These are phyloP conservation scores for Talaromyces sp. DNA, from an alignment of 2,329 filamentous ascomycete genomes.

Conservation along the genomic window DNA sequence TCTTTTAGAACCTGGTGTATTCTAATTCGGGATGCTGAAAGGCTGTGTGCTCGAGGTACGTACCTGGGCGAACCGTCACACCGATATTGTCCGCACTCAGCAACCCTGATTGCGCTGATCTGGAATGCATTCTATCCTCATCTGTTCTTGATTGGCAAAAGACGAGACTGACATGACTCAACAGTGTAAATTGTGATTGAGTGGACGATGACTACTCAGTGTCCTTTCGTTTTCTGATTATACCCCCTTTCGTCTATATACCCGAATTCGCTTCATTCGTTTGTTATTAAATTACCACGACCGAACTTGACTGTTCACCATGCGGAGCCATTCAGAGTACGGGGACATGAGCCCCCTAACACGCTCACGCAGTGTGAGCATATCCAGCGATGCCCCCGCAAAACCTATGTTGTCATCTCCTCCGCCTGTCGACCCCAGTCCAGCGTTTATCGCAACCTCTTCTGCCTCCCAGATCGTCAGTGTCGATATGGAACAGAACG, in stretches of 20 bases:
- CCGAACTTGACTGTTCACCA: neutral
- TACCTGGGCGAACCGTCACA: neutral
- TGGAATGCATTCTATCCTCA: neutral
- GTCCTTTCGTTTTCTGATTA: neutral
- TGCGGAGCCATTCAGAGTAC: conserved; percentile 10
- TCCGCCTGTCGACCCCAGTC: conserved; percentile 70
- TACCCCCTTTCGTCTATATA: conserved; percentile 1
- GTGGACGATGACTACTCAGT: conserved; percentile 9
- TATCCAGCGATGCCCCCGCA: conserved; percentile 39
- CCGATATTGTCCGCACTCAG: neutral
- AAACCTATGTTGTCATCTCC: conserved; percentile 56
- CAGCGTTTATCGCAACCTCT: conserved; percentile 82
- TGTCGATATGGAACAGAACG: conserved; percentile 76
- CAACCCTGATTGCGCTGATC: neutral
- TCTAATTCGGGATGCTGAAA: conserved; percentile 5
- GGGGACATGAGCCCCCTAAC: conserved; percentile 27
- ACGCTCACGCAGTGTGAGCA: conserved; percentile 41
- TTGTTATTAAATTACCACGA: neutral
- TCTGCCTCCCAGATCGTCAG: conserved; percentile 91
- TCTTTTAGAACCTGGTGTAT: neutral
- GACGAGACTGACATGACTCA: conserved; percentile 6
- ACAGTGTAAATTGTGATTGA: neutral
- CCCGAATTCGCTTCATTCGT: conserved; percentile 1
- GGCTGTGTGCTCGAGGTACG: conserved; percentile 8
- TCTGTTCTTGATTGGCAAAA: neutral